Base-by-base conservation (phyloP, 129 eudicot genomes). In the Erigeron canadensis region DNA sequence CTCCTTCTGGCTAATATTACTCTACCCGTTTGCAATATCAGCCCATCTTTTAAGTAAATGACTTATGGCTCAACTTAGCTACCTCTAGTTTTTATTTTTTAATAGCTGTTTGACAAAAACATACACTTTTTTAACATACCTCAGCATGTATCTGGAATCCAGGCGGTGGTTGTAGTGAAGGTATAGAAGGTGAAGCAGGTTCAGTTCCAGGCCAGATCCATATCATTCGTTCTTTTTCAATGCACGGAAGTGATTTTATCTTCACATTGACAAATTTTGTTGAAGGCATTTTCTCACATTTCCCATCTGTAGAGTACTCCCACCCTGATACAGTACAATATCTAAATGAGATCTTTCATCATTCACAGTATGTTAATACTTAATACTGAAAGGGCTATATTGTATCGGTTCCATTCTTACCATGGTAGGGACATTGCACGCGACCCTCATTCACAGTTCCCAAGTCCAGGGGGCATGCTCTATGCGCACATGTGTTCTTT, bases 181-280 rank as follows among this genome's bases (percentile, higher is more conserved):
- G 96, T 68, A 95, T 54, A 34, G 63, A 81, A 70, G 96, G 69
- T 45, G 94, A 61, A 19, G 97, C 85, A 70, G 99, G 97, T 22
- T 90, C 97, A 80, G 71, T 79, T 28, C 97, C 97, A 1, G 97
- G 99, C 99, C 97, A 95, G 74, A 95, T 88, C 99, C 99, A 95
- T 79, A 95, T 90, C 96, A 95, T 82, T 19, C 97, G 91, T 60
- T 95, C 97, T 45, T 90, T 90, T 77, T 95, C 99, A 69, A 86
- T 81, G 79, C 97, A 90, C 3, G 94, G 94, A 59, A 90, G 81
- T 12, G 99, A 81, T 54, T 80, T 95, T 66, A 95, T 84, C 79
- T 86, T 90, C 56, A 90, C 91, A 4, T 95, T 85, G 38, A 90
- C 86, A 12, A 85, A 76, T 68, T 83, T 84, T 46, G 97, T 95